Evolutionary conservation across 2,329 filamentous ascomycete genomes (phyloP).

Genomic region (Daldinia sp.): DNA sequence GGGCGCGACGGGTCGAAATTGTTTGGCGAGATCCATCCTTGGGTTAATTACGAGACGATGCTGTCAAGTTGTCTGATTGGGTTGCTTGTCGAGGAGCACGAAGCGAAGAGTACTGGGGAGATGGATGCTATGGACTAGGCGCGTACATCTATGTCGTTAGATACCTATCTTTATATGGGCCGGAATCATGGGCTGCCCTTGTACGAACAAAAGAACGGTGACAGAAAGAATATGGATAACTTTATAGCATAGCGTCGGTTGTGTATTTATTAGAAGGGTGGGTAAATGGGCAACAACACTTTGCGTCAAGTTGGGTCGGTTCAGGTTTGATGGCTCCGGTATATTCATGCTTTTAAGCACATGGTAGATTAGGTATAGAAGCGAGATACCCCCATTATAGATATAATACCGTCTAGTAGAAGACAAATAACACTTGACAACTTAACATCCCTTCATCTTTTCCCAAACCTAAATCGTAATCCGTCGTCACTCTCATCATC

Average conservation of each 20-base stretch:
- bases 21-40: conserved; percentile 76
- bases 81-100: conserved; percentile 69
- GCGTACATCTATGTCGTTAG: not conserved
- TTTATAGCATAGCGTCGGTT: conserved; percentile 27
- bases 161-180: not conserved
- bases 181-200: not conserved
- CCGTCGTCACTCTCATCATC: conserved; percentile 67
- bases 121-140: conserved; percentile 73
- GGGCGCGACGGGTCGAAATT: conserved; percentile 71
- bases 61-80: conserved; percentile 72
- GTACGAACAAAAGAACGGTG: conserved; percentile 10
- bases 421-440: not conserved
- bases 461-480: conserved; percentile 68
- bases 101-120: conserved; percentile 46
- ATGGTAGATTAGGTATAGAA: conserved; percentile 25
- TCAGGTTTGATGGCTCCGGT: not conserved
- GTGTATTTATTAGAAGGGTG: conserved; percentile 22
- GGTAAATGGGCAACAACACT: conserved; percentile 5
- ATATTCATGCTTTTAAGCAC: conserved; percentile 7
- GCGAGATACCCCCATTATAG: conserved; percentile 33
- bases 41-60: conserved; percentile 81
- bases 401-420: not conserved
- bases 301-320: not conserved
- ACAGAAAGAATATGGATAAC: conserved; percentile 5
- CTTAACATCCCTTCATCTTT: conserved; percentile 53